Percentiles rank a stretch among this genome's conserved stretches.
These are phyloP conservation scores for Diatrype stigma DNA, from an alignment of 2,329 filamentous ascomycete genomes.

Conservation along the genomic window DNA sequence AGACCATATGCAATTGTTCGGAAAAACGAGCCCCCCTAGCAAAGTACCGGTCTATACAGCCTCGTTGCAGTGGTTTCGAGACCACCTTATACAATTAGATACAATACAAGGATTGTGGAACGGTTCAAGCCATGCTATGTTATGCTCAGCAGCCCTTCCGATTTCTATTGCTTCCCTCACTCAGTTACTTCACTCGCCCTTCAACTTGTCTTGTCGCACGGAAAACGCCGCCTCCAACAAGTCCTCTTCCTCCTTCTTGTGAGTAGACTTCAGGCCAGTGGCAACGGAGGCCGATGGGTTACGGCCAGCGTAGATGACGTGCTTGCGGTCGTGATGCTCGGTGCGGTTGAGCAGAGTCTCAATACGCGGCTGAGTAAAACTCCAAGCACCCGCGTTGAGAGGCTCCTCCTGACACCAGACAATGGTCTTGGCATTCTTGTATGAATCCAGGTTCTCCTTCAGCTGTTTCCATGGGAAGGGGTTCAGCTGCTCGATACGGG, in stretches of 20 bases:
- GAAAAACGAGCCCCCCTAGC: too few species aligned
- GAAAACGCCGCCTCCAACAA: constrained; percentile 64
- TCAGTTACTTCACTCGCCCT: constrained; percentile 54
- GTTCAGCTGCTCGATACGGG: constrained; percentile 94
- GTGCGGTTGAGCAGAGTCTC: constrained; percentile 95
- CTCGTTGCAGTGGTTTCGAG: neutral
- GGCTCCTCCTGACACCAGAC: constrained; percentile 98
- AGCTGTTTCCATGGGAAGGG: constrained; percentile 98
- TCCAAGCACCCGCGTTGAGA: constrained; percentile 95
- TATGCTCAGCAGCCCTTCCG: constrained; percentile 15
- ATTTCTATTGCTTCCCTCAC: too few species aligned
- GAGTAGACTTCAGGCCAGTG: constrained; percentile 82
- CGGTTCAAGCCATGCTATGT: too few species aligned
- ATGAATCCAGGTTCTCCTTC: constrained; percentile 92
- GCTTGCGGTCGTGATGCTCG: constrained; percentile 85
- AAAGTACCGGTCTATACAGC: neutral
- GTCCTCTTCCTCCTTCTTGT: constrained; percentile 90
- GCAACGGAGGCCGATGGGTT: constrained; percentile 91
- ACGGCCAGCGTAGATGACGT: constrained; percentile 95
- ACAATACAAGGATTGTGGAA: too few species aligned
- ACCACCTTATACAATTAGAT: too few species aligned
- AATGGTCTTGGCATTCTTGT: constrained; percentile 96
- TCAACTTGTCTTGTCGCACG: constrained; percentile 65
- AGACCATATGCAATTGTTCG: too few species aligned
- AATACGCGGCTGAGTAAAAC: constrained; percentile 92